These are phyloP conservation scores for Yamadazyma olivae DNA, from an alignment of 805 yeast genomes.

Conservation along the genomic window DNA sequence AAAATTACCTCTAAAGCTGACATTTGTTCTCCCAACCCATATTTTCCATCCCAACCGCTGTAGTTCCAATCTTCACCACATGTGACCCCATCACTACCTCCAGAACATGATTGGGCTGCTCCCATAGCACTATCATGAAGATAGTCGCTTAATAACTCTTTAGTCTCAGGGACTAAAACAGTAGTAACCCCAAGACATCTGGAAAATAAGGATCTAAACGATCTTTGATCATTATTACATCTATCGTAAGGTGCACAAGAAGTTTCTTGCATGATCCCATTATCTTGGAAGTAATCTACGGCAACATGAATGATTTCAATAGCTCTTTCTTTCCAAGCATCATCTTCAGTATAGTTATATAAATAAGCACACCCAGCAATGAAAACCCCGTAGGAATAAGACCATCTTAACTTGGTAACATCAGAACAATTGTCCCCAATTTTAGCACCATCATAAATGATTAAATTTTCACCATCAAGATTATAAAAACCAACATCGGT, in stretches of 20 bases:
- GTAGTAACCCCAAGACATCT: constrained; percentile 62
- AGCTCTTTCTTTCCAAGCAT: constrained; percentile 40
- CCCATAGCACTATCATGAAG: constrained; percentile 56
- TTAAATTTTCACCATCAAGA: constrained; percentile 22
- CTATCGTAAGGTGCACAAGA: constrained; percentile 51
- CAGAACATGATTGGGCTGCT: constrained; percentile 77
- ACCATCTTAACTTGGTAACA: constrained; percentile 55
- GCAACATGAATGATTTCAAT: constrained; percentile 36
- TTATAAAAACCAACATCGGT: constrained; percentile 32
- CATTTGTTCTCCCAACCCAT: constrained; percentile 85
- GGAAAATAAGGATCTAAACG: constrained; percentile 68
- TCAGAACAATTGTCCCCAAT: constrained; percentile 46
- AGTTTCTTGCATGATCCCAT: constrained; percentile 55
- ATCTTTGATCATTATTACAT: constrained; percentile 75
- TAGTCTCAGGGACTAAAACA: constrained; percentile 48
- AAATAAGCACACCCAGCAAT: constrained; percentile 69
- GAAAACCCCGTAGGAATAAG: constrained; percentile 67
- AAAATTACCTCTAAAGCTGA: constrained; percentile 67
- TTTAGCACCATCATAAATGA: constrained; percentile 59
- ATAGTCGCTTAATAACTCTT: constrained; percentile 38
- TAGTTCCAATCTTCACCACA: constrained; percentile 75
- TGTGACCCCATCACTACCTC: constrained; percentile 83
- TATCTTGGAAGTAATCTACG: constrained; percentile 35
- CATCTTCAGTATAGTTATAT: constrained; percentile 56
- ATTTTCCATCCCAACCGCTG: constrained; percentile 59